Conservation (phyloP, 441 rosid genomes). For the Populus hybrid region DNA sequence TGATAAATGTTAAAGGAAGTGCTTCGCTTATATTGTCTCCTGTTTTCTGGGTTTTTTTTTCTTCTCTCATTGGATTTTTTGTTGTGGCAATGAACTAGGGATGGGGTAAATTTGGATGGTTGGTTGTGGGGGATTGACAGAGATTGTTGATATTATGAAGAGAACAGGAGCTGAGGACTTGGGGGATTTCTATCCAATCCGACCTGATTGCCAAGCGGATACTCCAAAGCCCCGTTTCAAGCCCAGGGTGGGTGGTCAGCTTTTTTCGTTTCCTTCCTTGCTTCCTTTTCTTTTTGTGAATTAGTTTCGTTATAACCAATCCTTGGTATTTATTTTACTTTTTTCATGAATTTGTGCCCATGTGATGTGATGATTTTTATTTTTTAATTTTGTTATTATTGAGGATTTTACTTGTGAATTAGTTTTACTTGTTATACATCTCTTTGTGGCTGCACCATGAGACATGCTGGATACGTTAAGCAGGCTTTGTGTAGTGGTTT, state of each 20-base stretch:
- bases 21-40: not conserved
- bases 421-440: not conserved
- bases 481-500: not conserved
- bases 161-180: slow-evolving; percentile 58
- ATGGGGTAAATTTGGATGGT: slow-evolving; percentile 20
- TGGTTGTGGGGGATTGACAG: slow-evolving; percentile 28
- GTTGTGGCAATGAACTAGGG: slow-evolving; percentile 12
- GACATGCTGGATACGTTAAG: not conserved
- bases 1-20: not conserved
- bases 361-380: not conserved
- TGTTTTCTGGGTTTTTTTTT: not conserved
- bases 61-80: slow-evolving; percentile 10
- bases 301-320: not conserved
- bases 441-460: not conserved
- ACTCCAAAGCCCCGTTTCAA: slow-evolving; percentile 71
- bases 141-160: slow-evolving; percentile 22
- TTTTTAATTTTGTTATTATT: not conserved
- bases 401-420: not conserved
- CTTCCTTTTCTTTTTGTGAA: not conserved
- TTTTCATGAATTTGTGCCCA: not conserved
- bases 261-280: not conserved
- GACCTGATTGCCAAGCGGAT: slow-evolving; percentile 63
- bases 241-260: slow-evolving; percentile 46
- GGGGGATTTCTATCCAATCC: slow-evolving; percentile 63
- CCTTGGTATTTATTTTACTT: not conserved